Conservation (phyloP, 2,329 filamentous ascomycete species). For the Helotiales sp. region DNA sequence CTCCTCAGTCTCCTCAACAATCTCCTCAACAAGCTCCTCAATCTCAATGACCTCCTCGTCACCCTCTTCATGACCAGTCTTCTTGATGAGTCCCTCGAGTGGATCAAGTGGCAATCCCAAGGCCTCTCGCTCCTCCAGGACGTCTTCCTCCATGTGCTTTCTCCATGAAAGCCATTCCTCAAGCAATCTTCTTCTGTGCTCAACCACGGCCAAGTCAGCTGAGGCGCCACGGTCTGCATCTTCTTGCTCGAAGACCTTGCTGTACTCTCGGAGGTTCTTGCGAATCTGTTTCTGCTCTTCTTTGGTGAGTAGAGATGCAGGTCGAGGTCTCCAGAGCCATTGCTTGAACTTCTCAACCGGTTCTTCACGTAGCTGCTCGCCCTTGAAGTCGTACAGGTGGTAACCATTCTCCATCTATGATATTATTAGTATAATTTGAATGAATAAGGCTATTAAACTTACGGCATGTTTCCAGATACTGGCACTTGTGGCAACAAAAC, state of each 20-base stretch:
- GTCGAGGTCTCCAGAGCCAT: conserved; percentile 90
- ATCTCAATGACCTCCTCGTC: conserved; percentile 85
- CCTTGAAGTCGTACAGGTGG: conserved; percentile 96
- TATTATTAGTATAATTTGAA: conserved; percentile 26
- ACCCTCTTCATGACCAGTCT: conserved; percentile 65
- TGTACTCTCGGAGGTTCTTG: conserved; percentile 98
- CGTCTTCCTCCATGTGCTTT: conserved; percentile 68
- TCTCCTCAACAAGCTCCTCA: conserved; percentile 79
- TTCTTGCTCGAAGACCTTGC: conserved; percentile 90
- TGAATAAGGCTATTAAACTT: conserved; percentile 44
- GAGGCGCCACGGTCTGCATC: conserved; percentile 91
- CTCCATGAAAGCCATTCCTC: conserved; percentile 90
- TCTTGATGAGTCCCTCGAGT: conserved; percentile 59
- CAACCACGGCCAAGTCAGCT: conserved; percentile 90
- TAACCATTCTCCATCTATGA: conserved; percentile 97
- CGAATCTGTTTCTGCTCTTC: conserved; percentile 97
- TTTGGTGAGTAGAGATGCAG: conserved; percentile 86
- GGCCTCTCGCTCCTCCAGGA: conserved; percentile 68
- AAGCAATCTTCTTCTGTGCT: conserved; percentile 77
- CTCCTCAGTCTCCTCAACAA: conserved; percentile 83
- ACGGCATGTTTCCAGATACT: conserved; percentile 95
- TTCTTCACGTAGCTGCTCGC: conserved; percentile 85
- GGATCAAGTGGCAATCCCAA: conserved; percentile 67
- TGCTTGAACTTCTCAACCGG: conserved; percentile 97
- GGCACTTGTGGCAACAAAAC: conserved; percentile 91